These are phyloP conservation scores for Pulveroboletus sp. DNA, from an alignment of 768 basidiomycete genomes.

Conservation along the genomic window DNA sequence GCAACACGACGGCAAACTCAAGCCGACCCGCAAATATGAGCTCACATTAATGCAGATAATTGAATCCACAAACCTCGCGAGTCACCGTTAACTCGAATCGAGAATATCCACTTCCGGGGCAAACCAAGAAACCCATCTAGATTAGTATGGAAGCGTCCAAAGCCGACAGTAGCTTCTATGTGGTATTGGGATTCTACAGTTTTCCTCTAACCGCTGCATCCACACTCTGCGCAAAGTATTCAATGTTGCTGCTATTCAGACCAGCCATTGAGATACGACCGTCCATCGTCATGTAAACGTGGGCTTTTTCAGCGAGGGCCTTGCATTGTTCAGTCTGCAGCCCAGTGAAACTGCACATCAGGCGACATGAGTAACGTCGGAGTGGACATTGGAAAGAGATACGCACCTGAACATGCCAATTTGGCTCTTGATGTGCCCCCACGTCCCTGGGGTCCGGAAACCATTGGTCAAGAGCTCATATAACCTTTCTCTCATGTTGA, in stretches of 20 bases:
- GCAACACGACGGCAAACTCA: constrained; percentile 10
- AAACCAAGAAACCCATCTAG: constrained; percentile 14
- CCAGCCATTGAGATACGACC: constrained; percentile 95
- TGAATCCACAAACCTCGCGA: constrained; percentile 15
- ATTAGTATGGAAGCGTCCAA: constrained; percentile 24
- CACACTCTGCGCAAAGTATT: constrained; percentile 86
- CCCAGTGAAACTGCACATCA: constrained; percentile 70
- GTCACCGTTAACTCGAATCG: constrained; percentile 6
- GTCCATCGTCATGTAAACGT: constrained; percentile 92
- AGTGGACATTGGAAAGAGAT: background rate
- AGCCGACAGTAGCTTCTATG: constrained; percentile 21
- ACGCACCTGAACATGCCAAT: constrained; percentile 96
- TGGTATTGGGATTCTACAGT: constrained; percentile 44
- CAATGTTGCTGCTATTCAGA: constrained; percentile 77
- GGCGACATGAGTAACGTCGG: background rate
- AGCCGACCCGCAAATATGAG: background rate
- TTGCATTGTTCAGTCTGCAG: constrained; percentile 75
- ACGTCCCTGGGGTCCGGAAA: constrained; percentile 87
- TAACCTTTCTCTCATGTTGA: constrained; percentile 84
- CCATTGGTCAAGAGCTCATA: constrained; percentile 74
- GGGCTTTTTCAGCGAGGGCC: constrained; percentile 79
- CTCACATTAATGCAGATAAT: background rate
- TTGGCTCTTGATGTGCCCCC: constrained; percentile 93
- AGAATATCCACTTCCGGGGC: constrained; percentile 12
- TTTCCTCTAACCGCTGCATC: constrained; percentile 77